Conservation (phyloP, 441 rosid species). For the Adansonia gregorii region DNA sequence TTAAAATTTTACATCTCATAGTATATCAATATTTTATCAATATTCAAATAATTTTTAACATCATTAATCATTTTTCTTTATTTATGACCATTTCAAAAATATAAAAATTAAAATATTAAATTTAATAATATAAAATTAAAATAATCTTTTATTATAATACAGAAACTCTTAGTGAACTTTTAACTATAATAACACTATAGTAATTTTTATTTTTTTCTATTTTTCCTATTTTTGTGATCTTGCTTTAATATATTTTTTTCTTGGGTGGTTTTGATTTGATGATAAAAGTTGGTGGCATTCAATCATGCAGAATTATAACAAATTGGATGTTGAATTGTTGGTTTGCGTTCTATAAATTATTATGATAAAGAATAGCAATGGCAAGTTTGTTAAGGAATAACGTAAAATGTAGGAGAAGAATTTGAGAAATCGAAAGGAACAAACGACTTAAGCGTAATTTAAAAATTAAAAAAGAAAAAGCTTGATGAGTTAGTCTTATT, state of each 20-base stretch:
- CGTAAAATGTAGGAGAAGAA: neutral
- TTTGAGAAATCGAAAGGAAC: neutral
- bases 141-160: too few relatives aligned
- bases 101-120: too few relatives aligned
- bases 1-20: too few relatives aligned
- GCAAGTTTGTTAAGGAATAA: conserved; percentile 18
- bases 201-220: neutral
- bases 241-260: neutral
- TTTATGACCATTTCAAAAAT: too few relatives aligned
- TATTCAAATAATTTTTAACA: too few relatives aligned
- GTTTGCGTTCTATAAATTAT: neutral
- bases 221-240: neutral
- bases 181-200: neutral
- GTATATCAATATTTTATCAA: too few relatives aligned
- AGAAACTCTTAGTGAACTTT: too few relatives aligned
- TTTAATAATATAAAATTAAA: neutral
- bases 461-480: neutral
- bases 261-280: conserved; percentile 6
- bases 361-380: neutral
- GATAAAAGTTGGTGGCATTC: conserved; percentile 8
- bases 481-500: neutral
- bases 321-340: neutral
- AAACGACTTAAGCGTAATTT: neutral
- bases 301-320: conserved; percentile 17
- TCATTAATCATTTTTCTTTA: too few relatives aligned